Percentiles rank a stretch among this genome's conserved stretches.
Conservation (phyloP, 495 filamentous ascomycete species). For the Viridothelium virens region DNA sequence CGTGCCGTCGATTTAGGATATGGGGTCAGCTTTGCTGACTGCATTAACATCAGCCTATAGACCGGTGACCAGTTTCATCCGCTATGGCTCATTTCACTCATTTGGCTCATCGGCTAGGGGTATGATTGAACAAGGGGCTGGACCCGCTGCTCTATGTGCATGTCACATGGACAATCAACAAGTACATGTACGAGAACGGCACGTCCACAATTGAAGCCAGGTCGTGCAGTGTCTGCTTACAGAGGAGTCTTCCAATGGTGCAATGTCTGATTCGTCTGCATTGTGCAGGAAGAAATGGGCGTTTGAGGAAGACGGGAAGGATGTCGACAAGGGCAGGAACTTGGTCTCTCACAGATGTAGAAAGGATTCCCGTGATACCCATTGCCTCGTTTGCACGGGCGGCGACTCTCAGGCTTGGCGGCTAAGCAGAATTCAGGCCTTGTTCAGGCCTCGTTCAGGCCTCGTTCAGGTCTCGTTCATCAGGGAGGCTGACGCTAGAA, state of each 20-base stretch:
- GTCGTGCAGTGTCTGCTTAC: no score
- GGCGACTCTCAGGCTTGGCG: background rate
- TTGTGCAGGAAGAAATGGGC: background rate
- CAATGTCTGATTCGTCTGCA: no score
- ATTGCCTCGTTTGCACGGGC: background rate
- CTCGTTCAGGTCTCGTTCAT: no score
- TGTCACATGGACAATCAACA: background rate
- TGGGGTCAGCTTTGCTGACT: conserved; percentile 7
- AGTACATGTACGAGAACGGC: no score
- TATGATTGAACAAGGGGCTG: background rate
- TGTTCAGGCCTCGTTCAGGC: background rate
- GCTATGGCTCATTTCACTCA: background rate
- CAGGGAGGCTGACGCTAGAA: background rate
- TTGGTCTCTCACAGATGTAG: background rate
- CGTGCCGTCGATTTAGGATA: background rate
- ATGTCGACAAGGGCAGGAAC: background rate
- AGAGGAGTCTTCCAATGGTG: no score
- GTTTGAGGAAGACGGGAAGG: background rate
- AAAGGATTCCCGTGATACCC: background rate
- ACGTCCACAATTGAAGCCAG: no score
- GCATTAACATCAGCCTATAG: background rate
- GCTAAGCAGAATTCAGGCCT: background rate
- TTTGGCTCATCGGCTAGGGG: background rate
- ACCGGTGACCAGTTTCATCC: conserved; percentile 8
- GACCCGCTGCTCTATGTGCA: background rate